Base-by-base conservation (phyloP, 2,329 filamentous ascomycete species). In the Phialophora tarda region DNA sequence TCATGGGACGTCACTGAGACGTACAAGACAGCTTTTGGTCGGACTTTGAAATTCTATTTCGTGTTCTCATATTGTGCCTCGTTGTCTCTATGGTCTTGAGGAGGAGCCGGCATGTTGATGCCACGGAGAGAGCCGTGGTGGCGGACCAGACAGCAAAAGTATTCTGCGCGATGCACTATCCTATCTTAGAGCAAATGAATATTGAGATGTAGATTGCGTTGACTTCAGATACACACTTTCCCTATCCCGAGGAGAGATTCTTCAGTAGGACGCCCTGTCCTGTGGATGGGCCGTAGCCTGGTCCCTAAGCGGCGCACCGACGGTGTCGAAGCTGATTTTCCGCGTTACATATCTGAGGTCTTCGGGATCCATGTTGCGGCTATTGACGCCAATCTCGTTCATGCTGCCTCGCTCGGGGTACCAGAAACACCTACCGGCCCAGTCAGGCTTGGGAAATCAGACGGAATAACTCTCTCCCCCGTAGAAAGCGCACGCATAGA, bases 301-400 rank as follows among this genome's bases (percentile, higher is more conserved):
- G 12, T 50, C 24, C 38, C 58, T 41, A 17, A 65, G 28, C 47
- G 57, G 57, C 17, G n/a, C 21, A 17, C n/a, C 38, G 17, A 51
- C 34, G 17, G 30, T 24, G 32, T 50, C 50, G 44, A 55, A 65
- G 48, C 26, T 41, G 28, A 65, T 48, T 53, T 56, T 65, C 50
- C 63, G 63, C 50, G 50, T 53, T 7, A 61, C n/a, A 61, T 62
- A 30, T 38, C 26, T 65, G 47, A 65, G 41, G 24, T 56, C 57
- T 24, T 65, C 63, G 30, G 63, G 63, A 61, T 65, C 58, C 23
- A 65, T 61, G 34, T 61, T 65, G 57, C 53, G 50, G 28, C 47
- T 65, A 26, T 65, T 65, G 34, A 65, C 48, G 7, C 63, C 63
- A 32, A 65, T 65, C 38, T 61, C 28, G 44, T 62, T 11, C 50